Evolutionary conservation across 306 rosid genomes (phyloP).

Genomic region (Lathyrus oleraceus): DNA sequence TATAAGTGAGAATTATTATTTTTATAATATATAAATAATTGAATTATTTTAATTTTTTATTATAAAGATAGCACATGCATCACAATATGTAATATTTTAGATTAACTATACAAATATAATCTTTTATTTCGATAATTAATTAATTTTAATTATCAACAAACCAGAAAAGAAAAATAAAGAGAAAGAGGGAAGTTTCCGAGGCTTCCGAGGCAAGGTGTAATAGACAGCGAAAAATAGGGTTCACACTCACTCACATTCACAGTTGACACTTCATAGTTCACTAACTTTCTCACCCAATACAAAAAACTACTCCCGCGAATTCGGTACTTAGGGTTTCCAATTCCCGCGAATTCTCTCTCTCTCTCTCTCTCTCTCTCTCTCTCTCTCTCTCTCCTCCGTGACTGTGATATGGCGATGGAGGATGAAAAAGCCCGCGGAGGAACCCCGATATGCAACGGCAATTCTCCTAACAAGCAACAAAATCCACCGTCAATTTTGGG

Average conservation of each 20-base stretch:
- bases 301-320: background rate
- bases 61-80: too few relatives aligned
- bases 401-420: conserved; percentile 45
- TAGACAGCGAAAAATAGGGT: background rate
- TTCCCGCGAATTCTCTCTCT: conserved; percentile 45
- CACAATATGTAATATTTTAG: too few relatives aligned
- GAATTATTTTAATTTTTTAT: too few relatives aligned
- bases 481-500: conserved; percentile 7
- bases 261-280: background rate
- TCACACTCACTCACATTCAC: too few relatives aligned
- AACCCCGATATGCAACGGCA: conserved; percentile 13
- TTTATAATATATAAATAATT: too few relatives aligned
- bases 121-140: too few relatives aligned
- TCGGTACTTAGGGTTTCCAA: conserved; percentile 57
- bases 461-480: conserved; percentile 7
- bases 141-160: too few relatives aligned
- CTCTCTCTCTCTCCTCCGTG: background rate
- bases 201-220: background rate
- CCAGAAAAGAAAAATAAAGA: too few relatives aligned
- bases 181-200: background rate
- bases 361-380: conserved; percentile 8
- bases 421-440: conserved; percentile 12
- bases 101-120: too few relatives aligned
- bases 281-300: conserved; percentile 1
- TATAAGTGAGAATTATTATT: too few relatives aligned